These are phyloP conservation scores for Fusarium sublunatum DNA, from an alignment of 2,329 filamentous ascomycete genomes.

Conservation along the genomic window DNA sequence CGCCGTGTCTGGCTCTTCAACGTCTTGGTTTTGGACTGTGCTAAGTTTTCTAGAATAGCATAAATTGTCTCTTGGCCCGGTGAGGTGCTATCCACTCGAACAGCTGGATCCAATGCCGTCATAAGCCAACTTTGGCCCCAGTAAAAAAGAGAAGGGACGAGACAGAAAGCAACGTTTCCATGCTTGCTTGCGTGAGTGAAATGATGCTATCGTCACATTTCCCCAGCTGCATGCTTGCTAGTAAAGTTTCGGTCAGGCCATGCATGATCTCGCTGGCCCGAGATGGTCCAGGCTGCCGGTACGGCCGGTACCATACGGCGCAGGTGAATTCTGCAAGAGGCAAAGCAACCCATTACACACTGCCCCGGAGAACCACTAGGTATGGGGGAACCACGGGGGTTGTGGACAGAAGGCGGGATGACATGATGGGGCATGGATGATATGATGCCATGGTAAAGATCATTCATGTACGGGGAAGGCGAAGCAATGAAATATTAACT, in stretches of 20 bases:
- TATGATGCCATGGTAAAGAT: conserved; percentile 25
- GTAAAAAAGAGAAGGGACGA: conserved; percentile 1
- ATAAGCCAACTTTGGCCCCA: conserved; percentile 28
- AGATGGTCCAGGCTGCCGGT: conserved; percentile 30
- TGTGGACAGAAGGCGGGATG: conserved; percentile 33
- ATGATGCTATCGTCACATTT: conserved; percentile 27
- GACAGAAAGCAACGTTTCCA: too few relatives aligned
- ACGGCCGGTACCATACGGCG: conserved; percentile 5
- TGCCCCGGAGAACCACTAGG: conserved; percentile 19
- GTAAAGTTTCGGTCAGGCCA: conserved; percentile 40
- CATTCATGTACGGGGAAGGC: conserved; percentile 20
- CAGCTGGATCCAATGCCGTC: conserved; percentile 24
- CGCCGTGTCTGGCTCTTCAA: conserved; percentile 32
- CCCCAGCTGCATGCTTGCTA: conserved; percentile 11
- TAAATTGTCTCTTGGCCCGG: conserved; percentile 4
- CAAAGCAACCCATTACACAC: neutral
- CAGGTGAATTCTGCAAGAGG: conserved; percentile 23
- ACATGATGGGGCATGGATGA: conserved; percentile 38
- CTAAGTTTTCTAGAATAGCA: too few relatives aligned
- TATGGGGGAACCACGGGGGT: conserved; percentile 33
- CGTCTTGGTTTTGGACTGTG: conserved; percentile 11
- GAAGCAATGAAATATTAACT: conserved; percentile 31
- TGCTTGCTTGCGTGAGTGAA: neutral
- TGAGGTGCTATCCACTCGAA: conserved; percentile 16
- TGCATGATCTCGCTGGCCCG: conserved; percentile 33